A percentile compares a stretch with the other conserved stretches of the same genome.
phyloP scores from a whole-genome alignment of 2,329 filamentous ascomycete genomes.

The Trichophyton mentagrophytes region DNA sequence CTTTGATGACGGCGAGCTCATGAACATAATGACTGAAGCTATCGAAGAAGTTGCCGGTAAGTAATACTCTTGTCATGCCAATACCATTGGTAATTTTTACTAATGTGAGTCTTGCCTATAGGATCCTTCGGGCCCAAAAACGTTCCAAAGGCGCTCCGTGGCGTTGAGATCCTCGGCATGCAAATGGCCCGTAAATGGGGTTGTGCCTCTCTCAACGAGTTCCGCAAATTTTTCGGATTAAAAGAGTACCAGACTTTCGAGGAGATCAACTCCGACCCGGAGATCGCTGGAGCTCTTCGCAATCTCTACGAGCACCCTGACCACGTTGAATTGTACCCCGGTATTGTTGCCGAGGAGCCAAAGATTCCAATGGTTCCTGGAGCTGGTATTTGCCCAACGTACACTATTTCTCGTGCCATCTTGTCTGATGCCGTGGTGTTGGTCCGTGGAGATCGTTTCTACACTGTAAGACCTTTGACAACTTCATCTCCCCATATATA shows the following conservation, averaged over 20 bases:
- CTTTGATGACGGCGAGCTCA: slow-evolving; percentile 58
- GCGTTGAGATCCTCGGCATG: slow-evolving; percentile 68
- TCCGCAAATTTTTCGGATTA: slow-evolving; percentile 50
- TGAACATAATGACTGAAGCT: slow-evolving; percentile 48
- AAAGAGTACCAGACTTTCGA: slow-evolving; percentile 44
- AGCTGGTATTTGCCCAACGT: slow-evolving; percentile 27
- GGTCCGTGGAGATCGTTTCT: slow-evolving; percentile 31
- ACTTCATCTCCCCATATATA: not conserved
- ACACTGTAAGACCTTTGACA: slow-evolving; percentile 19
- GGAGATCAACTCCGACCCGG: slow-evolving; percentile 45
- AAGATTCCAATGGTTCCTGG: slow-evolving; percentile 28
- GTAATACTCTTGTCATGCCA: slow-evolving; percentile 20
- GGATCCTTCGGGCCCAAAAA: slow-evolving; percentile 49
- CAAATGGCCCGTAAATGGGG: slow-evolving; percentile 60
- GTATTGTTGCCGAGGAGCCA: slow-evolving; percentile 40
- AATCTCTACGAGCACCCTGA: slow-evolving; percentile 52
- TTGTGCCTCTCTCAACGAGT: slow-evolving; percentile 37
- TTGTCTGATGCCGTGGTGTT: slow-evolving; percentile 34
- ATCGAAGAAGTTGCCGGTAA: slow-evolving; percentile 60
- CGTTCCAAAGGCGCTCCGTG: slow-evolving; percentile 58
- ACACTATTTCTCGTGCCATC: slow-evolving; percentile 29
- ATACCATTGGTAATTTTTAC: not conserved
- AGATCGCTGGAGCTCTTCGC: slow-evolving; percentile 44
- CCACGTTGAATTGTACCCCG: slow-evolving; percentile 57
- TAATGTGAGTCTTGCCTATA: not conserved